Evolutionary conservation across 352 stramenopile species (phyloP).

Genomic region (Pythium sp.): DNA sequence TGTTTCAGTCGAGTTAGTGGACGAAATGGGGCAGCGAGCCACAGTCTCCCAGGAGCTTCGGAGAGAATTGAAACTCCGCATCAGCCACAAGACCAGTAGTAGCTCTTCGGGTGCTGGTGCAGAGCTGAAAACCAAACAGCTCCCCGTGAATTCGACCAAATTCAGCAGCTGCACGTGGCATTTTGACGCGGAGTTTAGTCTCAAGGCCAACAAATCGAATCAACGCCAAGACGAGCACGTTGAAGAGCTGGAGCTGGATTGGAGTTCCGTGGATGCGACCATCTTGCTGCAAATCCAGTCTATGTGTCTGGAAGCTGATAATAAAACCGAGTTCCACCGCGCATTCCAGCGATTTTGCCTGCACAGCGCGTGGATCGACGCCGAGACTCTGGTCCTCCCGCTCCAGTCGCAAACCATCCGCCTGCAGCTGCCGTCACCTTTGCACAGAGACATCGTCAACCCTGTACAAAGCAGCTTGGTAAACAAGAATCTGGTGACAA

Average conservation of each 20-base stretch:
- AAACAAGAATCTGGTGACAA: background rate
- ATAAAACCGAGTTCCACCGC: slow-evolving; percentile 6
- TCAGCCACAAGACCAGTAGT: background rate
- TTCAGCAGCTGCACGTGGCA: slow-evolving; percentile 3
- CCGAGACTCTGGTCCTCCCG: slow-evolving; percentile 34
- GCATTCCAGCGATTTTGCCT: slow-evolving; percentile 37
- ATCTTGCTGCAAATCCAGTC: background rate
- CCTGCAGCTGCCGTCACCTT: background rate
- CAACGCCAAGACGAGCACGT: background rate
- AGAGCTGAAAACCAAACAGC: background rate
- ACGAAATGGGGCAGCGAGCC: slow-evolving; percentile 51
- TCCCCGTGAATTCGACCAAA: background rate
- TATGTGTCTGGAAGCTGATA: background rate
- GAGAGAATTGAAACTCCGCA: slow-evolving; percentile 10
- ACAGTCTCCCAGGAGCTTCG: background rate
- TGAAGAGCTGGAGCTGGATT: background rate
- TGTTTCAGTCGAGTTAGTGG: slow-evolving; percentile 42
- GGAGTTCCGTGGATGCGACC: background rate
- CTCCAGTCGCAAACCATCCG: slow-evolving; percentile 28
- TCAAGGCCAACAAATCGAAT: background rate
- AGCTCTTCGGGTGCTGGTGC: no score
- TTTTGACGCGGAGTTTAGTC: slow-evolving; percentile 9
- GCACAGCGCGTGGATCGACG: slow-evolving; percentile 28
- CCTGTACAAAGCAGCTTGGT: no score
- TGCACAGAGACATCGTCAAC: no score